A percentile compares a stretch with the other conserved stretches of the same genome.
Conservation (phyloP, 2,329 filamentous ascomycete genomes). For the Beauveria asiatica region DNA sequence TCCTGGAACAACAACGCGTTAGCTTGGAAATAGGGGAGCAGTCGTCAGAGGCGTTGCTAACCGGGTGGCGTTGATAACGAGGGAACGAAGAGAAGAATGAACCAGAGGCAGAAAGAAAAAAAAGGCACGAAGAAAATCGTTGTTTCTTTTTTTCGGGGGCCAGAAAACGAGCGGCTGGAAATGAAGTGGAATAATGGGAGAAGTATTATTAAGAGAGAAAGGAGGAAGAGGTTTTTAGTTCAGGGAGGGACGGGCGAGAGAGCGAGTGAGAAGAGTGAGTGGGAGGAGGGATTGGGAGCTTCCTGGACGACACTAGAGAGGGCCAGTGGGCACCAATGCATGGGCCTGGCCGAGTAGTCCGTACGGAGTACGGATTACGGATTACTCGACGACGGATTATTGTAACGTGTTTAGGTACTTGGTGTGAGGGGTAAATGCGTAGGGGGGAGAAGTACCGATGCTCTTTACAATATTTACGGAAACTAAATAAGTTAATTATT, state of each 20-base stretch:
- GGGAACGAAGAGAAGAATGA: constrained; percentile 1
- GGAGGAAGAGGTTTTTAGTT: constrained; percentile 7
- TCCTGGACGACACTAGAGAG: too few relatives aligned
- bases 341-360: too few relatives aligned
- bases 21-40: constrained; percentile 1
- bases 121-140: neutral
- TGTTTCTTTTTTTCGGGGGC: constrained; percentile 2
- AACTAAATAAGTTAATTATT: too few relatives aligned
- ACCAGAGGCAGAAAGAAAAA: neutral
- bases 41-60: neutral
- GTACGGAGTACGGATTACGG: too few relatives aligned
- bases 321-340: too few relatives aligned
- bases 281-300: constrained; percentile 1
- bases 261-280: neutral
- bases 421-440: too few relatives aligned
- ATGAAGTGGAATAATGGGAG: constrained; percentile 3
- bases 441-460: too few relatives aligned
- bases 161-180: constrained; percentile 13
- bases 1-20: neutral
- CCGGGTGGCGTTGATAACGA: neutral
- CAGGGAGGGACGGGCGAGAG: neutral
- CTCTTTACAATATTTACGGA: too few relatives aligned
- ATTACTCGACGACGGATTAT: too few relatives aligned
- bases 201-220: neutral
- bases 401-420: neutral